A percentile compares a stretch with the other conserved stretches of the same genome.
phyloP scores from a whole-genome alignment of 164 flowering plant species.

The Berberis vulgaris region DNA sequence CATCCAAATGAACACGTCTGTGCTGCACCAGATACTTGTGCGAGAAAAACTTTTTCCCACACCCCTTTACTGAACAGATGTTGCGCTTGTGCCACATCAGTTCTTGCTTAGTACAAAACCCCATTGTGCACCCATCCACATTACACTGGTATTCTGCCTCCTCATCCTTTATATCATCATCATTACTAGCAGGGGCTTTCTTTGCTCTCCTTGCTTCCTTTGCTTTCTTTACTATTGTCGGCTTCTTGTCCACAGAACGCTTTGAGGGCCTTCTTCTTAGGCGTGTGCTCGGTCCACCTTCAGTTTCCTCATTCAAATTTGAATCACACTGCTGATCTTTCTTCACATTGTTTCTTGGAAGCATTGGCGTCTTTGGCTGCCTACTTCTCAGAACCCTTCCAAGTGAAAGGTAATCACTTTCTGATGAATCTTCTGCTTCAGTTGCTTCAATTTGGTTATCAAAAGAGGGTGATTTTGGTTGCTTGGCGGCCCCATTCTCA shows the following conservation, averaged over 20 bases:
- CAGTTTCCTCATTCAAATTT: conserved; percentile 31
- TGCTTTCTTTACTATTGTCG: conserved; percentile 9
- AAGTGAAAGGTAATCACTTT: conserved; percentile 12
- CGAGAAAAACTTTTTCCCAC: conserved; percentile 94
- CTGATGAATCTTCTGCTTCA: conserved; percentile 23
- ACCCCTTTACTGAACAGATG: conserved; percentile 80
- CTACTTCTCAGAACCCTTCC: conserved; percentile 21
- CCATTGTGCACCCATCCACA: conserved; percentile 87
- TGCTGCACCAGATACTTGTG: conserved; percentile 97
- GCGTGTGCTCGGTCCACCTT: conserved; percentile 82
- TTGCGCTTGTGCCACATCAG: conserved; percentile 66
- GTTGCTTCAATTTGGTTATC: conserved; percentile 1
- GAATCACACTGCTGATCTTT: conserved; percentile 13
- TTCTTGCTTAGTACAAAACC: conserved; percentile 69
- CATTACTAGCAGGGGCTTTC: conserved; percentile 7
- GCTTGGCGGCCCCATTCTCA: conserved; percentile 27
- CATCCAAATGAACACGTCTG: conserved; percentile 82
- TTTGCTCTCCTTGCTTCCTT: conserved; percentile 10
- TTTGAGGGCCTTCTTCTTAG: conserved; percentile 52
- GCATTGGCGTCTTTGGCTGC: conserved; percentile 24
- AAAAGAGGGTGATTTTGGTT: conserved; percentile 22
- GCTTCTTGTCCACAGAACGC: conserved; percentile 11
- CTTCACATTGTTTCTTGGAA: conserved; percentile 11
- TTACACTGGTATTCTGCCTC: conserved; percentile 63
- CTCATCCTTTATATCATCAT: conserved; percentile 23